Percentiles rank a stretch among this genome's conserved stretches.
Evolutionary conservation across 495 filamentous ascomycete species (phyloP).

Genomic region (Xylaria sp.): DNA sequence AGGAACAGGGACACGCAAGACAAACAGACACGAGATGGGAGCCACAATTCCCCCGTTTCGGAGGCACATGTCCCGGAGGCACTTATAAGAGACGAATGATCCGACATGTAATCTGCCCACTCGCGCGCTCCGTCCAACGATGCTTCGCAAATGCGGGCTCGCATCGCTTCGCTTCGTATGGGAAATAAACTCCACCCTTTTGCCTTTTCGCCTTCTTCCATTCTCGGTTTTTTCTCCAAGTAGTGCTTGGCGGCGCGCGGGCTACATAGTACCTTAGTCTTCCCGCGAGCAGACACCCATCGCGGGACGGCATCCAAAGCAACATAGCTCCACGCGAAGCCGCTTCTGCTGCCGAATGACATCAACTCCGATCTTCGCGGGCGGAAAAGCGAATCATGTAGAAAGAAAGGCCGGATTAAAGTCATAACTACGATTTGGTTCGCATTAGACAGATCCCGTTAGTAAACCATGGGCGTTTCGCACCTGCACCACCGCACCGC

Average conservation of each 20-base stretch:
- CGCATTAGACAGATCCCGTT: background rate
- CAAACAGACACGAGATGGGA: background rate
- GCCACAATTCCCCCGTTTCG: slow-evolving; percentile 20
- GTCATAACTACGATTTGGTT: background rate
- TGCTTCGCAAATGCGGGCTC: slow-evolving; percentile 8
- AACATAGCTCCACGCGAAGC: background rate
- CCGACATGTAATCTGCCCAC: background rate
- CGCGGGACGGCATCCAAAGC: background rate
- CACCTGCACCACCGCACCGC: slow-evolving; percentile 20
- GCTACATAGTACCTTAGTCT: slow-evolving; percentile 11
- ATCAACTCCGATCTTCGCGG: background rate
- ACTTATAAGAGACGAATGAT: slow-evolving; percentile 14
- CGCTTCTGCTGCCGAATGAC: slow-evolving; percentile 11
- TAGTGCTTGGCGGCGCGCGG: slow-evolving; percentile 3
- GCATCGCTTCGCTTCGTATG: background rate
- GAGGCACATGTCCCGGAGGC: slow-evolving; percentile 27
- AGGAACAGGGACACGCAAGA: background rate
- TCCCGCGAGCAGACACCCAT: background rate
- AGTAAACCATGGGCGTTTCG: slow-evolving; percentile 20
- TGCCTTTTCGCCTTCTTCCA: background rate
- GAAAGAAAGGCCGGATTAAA: background rate
- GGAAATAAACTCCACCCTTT: slow-evolving; percentile 11
- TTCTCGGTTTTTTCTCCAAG: background rate
- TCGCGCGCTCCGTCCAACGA: background rate
- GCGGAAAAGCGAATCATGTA: background rate